Conservation (phyloP, 805 yeast genomes). For the Starmerella bombicola region DNA sequence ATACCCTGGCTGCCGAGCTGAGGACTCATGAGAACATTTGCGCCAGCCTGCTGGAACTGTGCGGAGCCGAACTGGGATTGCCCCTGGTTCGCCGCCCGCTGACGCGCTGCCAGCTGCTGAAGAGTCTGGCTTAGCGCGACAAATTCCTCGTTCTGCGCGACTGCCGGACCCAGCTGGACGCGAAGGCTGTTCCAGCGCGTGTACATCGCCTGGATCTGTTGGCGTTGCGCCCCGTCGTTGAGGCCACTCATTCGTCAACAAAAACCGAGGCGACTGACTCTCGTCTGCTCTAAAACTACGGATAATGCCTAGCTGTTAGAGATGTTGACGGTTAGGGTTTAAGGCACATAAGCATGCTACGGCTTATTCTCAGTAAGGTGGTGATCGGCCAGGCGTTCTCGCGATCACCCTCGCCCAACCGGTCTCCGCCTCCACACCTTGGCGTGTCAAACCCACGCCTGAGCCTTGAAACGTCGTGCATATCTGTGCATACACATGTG, state of each 20-base stretch:
- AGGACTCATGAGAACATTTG: slow-evolving; percentile 2
- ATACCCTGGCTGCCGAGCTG: slow-evolving; percentile 1
- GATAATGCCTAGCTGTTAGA: not conserved
- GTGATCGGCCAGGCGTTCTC: too few relatives aligned
- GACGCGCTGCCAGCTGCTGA: slow-evolving; percentile 13
- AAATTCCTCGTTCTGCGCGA: slow-evolving; percentile 24
- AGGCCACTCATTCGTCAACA: slow-evolving; percentile 12
- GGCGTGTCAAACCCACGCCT: too few relatives aligned
- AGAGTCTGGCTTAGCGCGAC: slow-evolving; percentile 22
- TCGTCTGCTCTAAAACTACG: not conserved
- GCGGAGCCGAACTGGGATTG: not conserved
- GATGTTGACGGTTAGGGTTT: not conserved
- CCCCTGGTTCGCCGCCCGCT: slow-evolving; percentile 1
- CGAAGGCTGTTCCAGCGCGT: slow-evolving; percentile 24
- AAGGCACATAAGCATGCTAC: slow-evolving; percentile 1
- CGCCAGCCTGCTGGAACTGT: not conserved
- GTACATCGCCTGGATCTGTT: slow-evolving; percentile 26
- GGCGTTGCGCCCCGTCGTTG: slow-evolving; percentile 15
- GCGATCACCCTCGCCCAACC: too few relatives aligned
- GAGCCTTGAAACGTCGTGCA: too few relatives aligned
- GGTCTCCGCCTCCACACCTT: too few relatives aligned
- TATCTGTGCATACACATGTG: too few relatives aligned
- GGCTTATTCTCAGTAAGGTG: too few relatives aligned
- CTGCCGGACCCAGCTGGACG: slow-evolving; percentile 23
- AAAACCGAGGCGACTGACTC: not conserved